Evolutionary conservation across 2,329 filamentous ascomycete genomes (phyloP), one percentile per base, ranked within the genome.

Genomic region (Aspergillus novoparasiticus): DNA sequence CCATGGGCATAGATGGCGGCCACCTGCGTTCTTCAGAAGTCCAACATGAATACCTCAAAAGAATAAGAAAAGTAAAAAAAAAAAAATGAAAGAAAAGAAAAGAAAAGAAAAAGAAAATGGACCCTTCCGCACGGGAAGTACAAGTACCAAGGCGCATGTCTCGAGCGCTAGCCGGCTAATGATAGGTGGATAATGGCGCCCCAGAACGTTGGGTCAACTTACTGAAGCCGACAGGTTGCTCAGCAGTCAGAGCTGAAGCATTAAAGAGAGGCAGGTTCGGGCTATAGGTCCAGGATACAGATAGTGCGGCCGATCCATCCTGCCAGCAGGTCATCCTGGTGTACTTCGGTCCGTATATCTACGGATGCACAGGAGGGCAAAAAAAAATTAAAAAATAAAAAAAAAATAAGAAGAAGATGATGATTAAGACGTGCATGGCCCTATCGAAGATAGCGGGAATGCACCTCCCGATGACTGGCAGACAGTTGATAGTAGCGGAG

Each of bases 281-380:
- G 63, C 12, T 51, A 61, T 64, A 65, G 60, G 54, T 64, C 66
- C 59, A 63, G 43, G 57, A 66, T 64, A 63, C 28, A 66, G 63
- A 60, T 70, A 68, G 65, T 55, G 64, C 32, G 65, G 67, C 61
- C 65, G 68, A 70, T 68, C 68, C 67, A 66, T 66, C 62, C 65
- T 34, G 61, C 59, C 59, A 54, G 51, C 57, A 63, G 62, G 46
- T 62, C 62, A 62, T 61, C 51, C 21, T 59, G 30, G 61, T 59
- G 57, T 64, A 58, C 48, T 66, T 43, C 62, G 21, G 28, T 46
- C 57, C 34, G 61, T n/a, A 63, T 62, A 61, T 61, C 63, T 66
- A 65, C 63, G 6, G 46, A 30, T 4, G 26, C n/a, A 50, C 8
- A 30, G 46, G 12, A 26, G 12, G 5, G 9, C 16, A 41, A n/a